Conservation (phyloP, 2,329 filamentous ascomycete species). For the Trichoderma atroviride region DNA sequence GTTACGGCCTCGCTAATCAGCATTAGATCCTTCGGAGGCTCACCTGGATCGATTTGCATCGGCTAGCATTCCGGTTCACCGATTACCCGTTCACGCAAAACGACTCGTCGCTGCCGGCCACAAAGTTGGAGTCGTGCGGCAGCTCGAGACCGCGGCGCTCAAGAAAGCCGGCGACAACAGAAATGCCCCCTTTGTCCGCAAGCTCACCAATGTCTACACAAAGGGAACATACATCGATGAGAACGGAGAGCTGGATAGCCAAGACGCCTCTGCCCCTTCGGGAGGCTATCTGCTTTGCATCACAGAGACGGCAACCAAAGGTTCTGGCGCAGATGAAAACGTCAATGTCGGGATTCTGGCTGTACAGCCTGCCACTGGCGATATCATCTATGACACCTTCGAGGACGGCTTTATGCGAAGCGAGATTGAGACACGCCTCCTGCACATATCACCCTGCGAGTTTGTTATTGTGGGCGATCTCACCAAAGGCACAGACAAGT, state of each 20-base stretch:
- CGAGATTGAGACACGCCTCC: constrained; percentile 90
- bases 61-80: constrained; percentile 90
- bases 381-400: constrained; percentile 94
- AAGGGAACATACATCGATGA: constrained; percentile 98
- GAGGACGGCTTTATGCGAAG: constrained; percentile 97
- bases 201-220: constrained; percentile 95
- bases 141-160: constrained; percentile 91
- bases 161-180: constrained; percentile 95
- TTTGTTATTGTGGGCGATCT: constrained; percentile 90
- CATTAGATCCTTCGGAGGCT: constrained; percentile 77
- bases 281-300: constrained; percentile 94
- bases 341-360: constrained; percentile 90
- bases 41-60: constrained; percentile 92
- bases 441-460: constrained; percentile 95
- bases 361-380: constrained; percentile 92
- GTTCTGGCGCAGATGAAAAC: constrained; percentile 84
- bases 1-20: background rate
- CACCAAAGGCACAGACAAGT: constrained; percentile 87
- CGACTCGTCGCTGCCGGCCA: constrained; percentile 88
- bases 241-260: constrained; percentile 72
- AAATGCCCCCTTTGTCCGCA: constrained; percentile 87
- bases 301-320: constrained; percentile 80
- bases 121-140: constrained; percentile 93
- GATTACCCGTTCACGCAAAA: constrained; percentile 91
- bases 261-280: constrained; percentile 50